Evolutionary conservation across 257 asterid genomes (phyloP).

Genomic region (Nicotiana knightiana): DNA sequence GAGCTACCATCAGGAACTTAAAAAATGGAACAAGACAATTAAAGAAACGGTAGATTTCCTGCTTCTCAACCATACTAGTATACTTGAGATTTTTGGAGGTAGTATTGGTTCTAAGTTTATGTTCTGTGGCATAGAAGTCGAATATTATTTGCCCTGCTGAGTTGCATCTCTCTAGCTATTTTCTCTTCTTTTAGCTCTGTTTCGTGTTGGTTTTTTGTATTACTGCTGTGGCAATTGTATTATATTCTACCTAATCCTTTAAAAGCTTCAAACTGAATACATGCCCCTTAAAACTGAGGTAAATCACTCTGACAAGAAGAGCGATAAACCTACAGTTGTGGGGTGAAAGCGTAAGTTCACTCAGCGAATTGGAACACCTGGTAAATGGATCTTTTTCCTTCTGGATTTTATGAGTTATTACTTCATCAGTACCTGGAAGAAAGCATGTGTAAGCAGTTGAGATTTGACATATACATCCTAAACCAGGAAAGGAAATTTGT

Average conservation of each 20-base stretch:
- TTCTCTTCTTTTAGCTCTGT: not conserved
- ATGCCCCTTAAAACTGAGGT: not conserved
- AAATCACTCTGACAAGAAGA: not conserved
- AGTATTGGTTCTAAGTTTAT: not conserved
- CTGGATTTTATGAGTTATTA: constrained; percentile 1
- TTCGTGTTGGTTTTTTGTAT: not conserved
- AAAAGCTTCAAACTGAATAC: not conserved
- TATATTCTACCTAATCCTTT: not conserved
- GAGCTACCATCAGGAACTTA: not conserved
- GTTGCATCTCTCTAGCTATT: not conserved
- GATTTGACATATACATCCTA: not conserved
- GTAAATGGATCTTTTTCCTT: not conserved
- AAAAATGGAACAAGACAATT: not conserved
- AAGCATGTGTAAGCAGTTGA: not conserved
- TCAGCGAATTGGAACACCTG: not conserved
- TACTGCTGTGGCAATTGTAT: not conserved
- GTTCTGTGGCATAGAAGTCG: not conserved
- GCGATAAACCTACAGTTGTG: not conserved
- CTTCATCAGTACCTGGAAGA: not conserved
- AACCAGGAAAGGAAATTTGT: not conserved
- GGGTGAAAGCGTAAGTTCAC: not conserved
- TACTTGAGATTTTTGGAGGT: not conserved
- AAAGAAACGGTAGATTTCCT: not conserved
- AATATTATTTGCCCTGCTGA: not conserved
- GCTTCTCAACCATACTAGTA: not conserved